These are phyloP conservation scores for Geopyxis carbonaria DNA, from an alignment of 495 filamentous ascomycete species.

Conservation along the genomic window DNA sequence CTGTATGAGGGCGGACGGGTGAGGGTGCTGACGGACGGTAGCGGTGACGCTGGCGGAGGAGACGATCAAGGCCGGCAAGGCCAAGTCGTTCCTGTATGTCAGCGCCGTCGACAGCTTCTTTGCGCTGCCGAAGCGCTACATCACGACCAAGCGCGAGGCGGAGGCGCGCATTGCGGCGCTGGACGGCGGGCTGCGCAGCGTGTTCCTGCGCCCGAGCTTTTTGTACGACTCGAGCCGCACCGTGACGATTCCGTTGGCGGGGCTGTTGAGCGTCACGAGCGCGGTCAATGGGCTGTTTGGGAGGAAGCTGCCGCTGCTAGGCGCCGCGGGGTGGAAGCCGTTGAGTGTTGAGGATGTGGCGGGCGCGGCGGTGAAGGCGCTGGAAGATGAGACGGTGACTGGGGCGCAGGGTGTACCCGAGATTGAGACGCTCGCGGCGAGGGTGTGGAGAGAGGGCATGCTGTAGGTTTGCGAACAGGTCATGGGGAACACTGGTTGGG, in stretches of 20 bases:
- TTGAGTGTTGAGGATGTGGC: conserved; percentile 71
- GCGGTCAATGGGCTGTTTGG: conserved; percentile 57
- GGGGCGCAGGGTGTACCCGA: conserved; percentile 51
- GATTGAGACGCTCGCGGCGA: conserved; percentile 56
- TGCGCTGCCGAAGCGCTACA: conserved; percentile 67
- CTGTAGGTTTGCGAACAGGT: conserved; percentile 30
- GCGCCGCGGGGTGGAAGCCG: conserved; percentile 68
- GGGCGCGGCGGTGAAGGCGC: conserved; percentile 64
- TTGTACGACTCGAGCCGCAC: conserved; percentile 70
- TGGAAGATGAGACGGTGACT: conserved; percentile 48
- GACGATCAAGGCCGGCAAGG: conserved; percentile 48
- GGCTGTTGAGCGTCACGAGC: conserved; percentile 47
- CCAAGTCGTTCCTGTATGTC: conserved; percentile 63
- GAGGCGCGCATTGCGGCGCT: conserved; percentile 53
- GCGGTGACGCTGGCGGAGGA: conserved; percentile 75
- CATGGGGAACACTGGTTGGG: no score
- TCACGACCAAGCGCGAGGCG: conserved; percentile 80
- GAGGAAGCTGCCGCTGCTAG: conserved; percentile 56
- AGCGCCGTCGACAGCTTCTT: conserved; percentile 76
- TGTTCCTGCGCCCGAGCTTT: conserved; percentile 76
- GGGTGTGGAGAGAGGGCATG: conserved; percentile 69
- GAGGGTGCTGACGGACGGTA: conserved; percentile 15
- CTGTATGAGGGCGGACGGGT: neutral
- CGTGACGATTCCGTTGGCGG: conserved; percentile 72
- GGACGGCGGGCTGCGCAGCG: conserved; percentile 46